phyloP scores from a whole-genome alignment of 257 asterid species.

The Solanum ossicruentum region DNA sequence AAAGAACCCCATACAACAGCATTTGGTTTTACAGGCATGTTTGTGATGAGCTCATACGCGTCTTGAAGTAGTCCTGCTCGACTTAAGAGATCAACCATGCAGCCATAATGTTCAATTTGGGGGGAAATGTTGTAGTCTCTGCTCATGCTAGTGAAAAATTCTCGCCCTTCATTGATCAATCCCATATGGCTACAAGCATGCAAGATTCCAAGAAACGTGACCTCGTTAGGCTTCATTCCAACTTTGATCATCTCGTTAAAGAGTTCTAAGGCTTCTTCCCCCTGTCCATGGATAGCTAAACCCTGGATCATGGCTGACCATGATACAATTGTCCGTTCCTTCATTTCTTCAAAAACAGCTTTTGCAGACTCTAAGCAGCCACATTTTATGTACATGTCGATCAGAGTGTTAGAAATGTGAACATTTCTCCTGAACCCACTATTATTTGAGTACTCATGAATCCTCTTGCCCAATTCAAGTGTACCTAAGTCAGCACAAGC shows the following conservation, averaged over 20 bases:
- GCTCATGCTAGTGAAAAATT: constrained; percentile 40
- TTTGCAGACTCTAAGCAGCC: constrained; percentile 46
- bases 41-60: constrained; percentile 33
- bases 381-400: constrained; percentile 57
- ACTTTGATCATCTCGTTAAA: constrained; percentile 33
- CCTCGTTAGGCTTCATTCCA: constrained; percentile 45
- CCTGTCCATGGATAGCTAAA: constrained; percentile 55
- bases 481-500: constrained; percentile 60
- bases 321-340: constrained; percentile 35
- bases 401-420: constrained; percentile 42
- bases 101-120: constrained; percentile 55
- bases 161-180: constrained; percentile 31
- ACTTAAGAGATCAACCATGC: constrained; percentile 69
- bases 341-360: constrained; percentile 32
- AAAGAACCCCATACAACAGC: constrained; percentile 65
- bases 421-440: constrained; percentile 25
- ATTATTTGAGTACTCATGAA: constrained; percentile 30
- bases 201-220: constrained; percentile 54
- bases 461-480: constrained; percentile 46
- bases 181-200: constrained; percentile 69
- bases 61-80: constrained; percentile 53
- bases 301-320: constrained; percentile 79
- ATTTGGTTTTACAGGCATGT: constrained; percentile 44
- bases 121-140: constrained; percentile 32
- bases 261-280: constrained; percentile 33